Conservation (phyloP, 768 basidiomycete species). For the Amylocystis lapponica region DNA sequence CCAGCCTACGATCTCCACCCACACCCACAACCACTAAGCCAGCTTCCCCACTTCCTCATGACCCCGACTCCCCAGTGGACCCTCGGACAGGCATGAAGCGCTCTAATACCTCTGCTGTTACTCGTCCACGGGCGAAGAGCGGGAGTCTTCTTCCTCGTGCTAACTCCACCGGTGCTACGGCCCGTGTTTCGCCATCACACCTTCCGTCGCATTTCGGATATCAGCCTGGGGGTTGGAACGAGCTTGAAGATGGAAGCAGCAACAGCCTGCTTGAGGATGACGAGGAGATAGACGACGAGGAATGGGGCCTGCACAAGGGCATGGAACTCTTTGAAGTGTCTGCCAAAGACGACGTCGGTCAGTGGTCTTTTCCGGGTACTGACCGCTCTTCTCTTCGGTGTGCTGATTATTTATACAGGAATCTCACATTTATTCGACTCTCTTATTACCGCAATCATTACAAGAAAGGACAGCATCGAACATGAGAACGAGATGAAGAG, state of each 20-base stretch:
- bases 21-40: constrained; percentile 37
- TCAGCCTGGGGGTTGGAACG: constrained; percentile 47
- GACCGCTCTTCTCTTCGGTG: neutral
- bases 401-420: constrained; percentile 39
- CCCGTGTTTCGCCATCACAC: constrained; percentile 26
- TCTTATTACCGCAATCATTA: constrained; percentile 75
- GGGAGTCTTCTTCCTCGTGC: constrained; percentile 30
- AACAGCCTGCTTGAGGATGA: constrained; percentile 62
- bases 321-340: constrained; percentile 92
- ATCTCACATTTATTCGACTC: constrained; percentile 76
- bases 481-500: constrained; percentile 73
- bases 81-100: constrained; percentile 40
- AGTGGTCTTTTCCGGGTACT: constrained; percentile 18
- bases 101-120: constrained; percentile 24
- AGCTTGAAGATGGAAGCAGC: constrained; percentile 54
- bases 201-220: constrained; percentile 54
- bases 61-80: constrained; percentile 51
- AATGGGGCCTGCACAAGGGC: constrained; percentile 76
- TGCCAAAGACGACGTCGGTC: constrained; percentile 82
- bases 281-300: constrained; percentile 43
- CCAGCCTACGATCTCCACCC: constrained; percentile 52
- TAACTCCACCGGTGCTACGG: constrained; percentile 10
- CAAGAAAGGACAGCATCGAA: constrained; percentile 74
- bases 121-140: constrained; percentile 40
- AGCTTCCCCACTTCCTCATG: constrained; percentile 56